phyloP scores from a whole-genome alignment of 1,284 basidiomycete species.

The Entoloma clypeatum region DNA sequence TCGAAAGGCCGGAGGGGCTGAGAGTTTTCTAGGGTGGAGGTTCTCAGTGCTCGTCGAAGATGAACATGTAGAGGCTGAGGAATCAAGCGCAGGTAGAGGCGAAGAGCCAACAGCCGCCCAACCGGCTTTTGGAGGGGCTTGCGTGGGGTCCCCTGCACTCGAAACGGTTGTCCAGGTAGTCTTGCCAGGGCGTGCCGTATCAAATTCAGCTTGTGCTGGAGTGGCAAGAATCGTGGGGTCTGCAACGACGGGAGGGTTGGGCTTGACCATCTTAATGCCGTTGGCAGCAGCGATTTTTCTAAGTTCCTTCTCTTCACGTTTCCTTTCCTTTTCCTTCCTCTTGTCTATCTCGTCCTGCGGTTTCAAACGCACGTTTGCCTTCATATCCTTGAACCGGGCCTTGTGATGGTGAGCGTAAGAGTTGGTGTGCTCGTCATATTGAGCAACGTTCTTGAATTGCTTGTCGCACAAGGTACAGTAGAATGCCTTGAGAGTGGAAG shows the following conservation, averaged over 20 bases:
- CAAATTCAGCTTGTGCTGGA: slow-evolving; percentile 29
- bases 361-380: slow-evolving; percentile 56
- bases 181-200: slow-evolving; percentile 32
- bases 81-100: slow-evolving; percentile 14
- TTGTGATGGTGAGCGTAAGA: slow-evolving; percentile 83
- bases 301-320: slow-evolving; percentile 76
- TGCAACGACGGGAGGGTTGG: slow-evolving; percentile 22
- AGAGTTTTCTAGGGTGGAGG: slow-evolving; percentile 10
- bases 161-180: slow-evolving; percentile 47
- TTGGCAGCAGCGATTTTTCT: slow-evolving; percentile 74
- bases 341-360: slow-evolving; percentile 62
- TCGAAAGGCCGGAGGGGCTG: slow-evolving; percentile 43
- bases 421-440: slow-evolving; percentile 83
- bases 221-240: slow-evolving; percentile 24
- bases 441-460: slow-evolving; percentile 76
- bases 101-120: slow-evolving; percentile 50
- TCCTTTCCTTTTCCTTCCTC: slow-evolving; percentile 78
- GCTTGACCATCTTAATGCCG: slow-evolving; percentile 67
- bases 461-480: slow-evolving; percentile 81
- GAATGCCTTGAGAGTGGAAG: slow-evolving; percentile 63
- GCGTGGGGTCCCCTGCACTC: slow-evolving; percentile 16
- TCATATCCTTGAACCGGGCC: slow-evolving; percentile 73
- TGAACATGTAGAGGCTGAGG: slow-evolving; percentile 19
- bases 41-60: slow-evolving; percentile 16
- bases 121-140: slow-evolving; percentile 30